Evolutionary conservation across 306 rosid species (phyloP).

Genomic region (Cyclanthera cordifolia): DNA sequence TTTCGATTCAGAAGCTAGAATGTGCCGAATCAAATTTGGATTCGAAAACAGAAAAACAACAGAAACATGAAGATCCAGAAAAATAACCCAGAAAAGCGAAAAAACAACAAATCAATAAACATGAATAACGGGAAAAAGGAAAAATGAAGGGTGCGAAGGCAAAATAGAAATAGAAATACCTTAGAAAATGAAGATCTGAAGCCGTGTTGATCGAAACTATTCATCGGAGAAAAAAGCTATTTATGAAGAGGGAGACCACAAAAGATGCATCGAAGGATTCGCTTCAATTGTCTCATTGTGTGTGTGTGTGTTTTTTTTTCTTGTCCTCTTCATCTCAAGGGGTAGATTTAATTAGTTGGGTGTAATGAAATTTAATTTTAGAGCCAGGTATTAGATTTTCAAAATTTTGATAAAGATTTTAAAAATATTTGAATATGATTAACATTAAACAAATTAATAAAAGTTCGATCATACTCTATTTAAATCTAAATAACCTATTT

Average conservation of each 20-base stretch:
- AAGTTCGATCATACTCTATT: too few relatives aligned
- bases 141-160: neutral
- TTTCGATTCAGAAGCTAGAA: neutral
- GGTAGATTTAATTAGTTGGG: too few relatives aligned
- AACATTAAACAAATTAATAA: too few relatives aligned
- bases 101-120: neutral
- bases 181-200: neutral
- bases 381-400: too few relatives aligned
- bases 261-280: neutral
- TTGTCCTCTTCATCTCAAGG: too few relatives aligned
- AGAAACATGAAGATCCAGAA: slow-evolving; percentile 2
- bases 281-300: neutral
- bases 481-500: too few relatives aligned
- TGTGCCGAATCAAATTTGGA: neutral
- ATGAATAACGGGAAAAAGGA: neutral
- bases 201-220: neutral
- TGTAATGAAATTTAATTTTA: too few relatives aligned
- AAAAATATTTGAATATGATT: too few relatives aligned
- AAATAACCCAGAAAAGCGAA: neutral
- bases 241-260: neutral
- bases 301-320: too few relatives aligned
- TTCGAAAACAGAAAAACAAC: neutral
- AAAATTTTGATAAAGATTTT: too few relatives aligned
- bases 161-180: neutral
- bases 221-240: neutral